Evolutionary conservation across 176 grass and related monocot genomes (phyloP), one percentile per base, ranked within the genome.

Genomic region (Hyparrhenia diplandra): DNA sequence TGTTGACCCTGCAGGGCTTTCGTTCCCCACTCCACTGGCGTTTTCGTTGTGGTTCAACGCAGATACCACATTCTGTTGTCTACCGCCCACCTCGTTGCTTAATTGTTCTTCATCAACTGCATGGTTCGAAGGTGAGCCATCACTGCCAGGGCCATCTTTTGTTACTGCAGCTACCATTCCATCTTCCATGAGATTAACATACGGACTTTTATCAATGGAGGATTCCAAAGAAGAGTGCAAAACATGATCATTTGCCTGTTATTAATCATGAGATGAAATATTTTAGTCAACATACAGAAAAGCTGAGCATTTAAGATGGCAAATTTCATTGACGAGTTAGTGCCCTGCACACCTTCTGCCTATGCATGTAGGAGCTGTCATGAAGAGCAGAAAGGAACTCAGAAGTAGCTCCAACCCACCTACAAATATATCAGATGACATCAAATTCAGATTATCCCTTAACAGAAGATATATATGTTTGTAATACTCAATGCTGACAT

Each of bases 401-500:
- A 10, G 81, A 76, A 64, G 76, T 74, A 37, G 90, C 93, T 88
- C 88, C 82, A 10, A 95, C 93, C 96, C 96, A 99, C 96, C 96
- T 99, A 79, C 54, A 86, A 93, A 60, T 57, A 84, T 66, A 69
- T 40, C 42, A 85, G 59, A 71, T 70, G 39, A 30, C 28, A 41
- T 35, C 30, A 23, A 35, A 41, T 45, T 67, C 25, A 27, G 27
- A 85, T 37, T 68, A 60, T 75, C 29, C 13, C 49, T 67, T 13
- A 40, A 73, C 31, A 85, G 31, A 9, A 37, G 10, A 55, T 69
- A 25, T 43, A 67, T 18, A 54, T n/a, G n/a, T n/a, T n/a, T n/a
- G n/a, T n/a, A n/a, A n/a, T n/a, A n/a, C n/a, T n/a, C n/a, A n/a
- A n/a, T n/a, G 49, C 20, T 9, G n/a, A 87, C 58, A 67, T 12